Percentiles rank a stretch among this genome's conserved stretches.
These are phyloP conservation scores for Symbiodinium pilosum DNA, from an alignment of 73 alveolate genomes.

Conservation along the genomic window DNA sequence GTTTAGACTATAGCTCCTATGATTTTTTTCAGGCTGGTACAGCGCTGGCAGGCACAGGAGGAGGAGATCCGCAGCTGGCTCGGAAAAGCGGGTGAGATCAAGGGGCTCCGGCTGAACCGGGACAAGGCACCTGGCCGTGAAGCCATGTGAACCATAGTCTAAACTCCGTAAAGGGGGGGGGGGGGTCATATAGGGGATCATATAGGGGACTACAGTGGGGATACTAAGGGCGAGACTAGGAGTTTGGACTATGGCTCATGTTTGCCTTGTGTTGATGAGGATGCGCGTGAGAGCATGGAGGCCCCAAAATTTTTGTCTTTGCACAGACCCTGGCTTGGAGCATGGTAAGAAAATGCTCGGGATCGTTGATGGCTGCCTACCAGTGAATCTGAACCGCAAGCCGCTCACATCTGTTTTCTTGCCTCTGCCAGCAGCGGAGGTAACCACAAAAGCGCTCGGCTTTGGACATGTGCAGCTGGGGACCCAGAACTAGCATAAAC, in stretches of 20 bases:
- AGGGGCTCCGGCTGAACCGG: constrained; percentile 72
- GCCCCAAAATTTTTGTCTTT: too few relatives aligned
- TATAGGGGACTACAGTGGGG: too few relatives aligned
- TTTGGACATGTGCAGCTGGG: constrained; percentile 67
- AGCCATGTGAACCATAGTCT: not conserved
- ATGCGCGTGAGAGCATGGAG: too few relatives aligned
- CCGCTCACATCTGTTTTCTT: not conserved
- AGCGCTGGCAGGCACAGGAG: constrained; percentile 46
- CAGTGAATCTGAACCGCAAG: too few relatives aligned
- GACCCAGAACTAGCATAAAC: not conserved
- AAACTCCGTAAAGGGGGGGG: not conserved
- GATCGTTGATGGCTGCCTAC: too few relatives aligned
- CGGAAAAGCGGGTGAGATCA: constrained; percentile 61
- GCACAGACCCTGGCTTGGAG: too few relatives aligned
- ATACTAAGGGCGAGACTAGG: too few relatives aligned
- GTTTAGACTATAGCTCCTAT: too few relatives aligned
- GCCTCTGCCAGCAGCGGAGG: not conserved
- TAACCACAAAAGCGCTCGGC: constrained; percentile 82
- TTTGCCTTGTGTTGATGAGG: too few relatives aligned
- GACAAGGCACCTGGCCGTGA: constrained; percentile 23
- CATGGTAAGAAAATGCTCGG: too few relatives aligned
- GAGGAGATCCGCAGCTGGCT: constrained; percentile 82
- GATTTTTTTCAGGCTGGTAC: too few relatives aligned
- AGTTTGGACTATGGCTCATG: too few relatives aligned
- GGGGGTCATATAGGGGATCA: not conserved